Evolutionary conservation across 768 basidiomycete genomes (phyloP).

Genomic region (Gymnopilus dilepis): DNA sequence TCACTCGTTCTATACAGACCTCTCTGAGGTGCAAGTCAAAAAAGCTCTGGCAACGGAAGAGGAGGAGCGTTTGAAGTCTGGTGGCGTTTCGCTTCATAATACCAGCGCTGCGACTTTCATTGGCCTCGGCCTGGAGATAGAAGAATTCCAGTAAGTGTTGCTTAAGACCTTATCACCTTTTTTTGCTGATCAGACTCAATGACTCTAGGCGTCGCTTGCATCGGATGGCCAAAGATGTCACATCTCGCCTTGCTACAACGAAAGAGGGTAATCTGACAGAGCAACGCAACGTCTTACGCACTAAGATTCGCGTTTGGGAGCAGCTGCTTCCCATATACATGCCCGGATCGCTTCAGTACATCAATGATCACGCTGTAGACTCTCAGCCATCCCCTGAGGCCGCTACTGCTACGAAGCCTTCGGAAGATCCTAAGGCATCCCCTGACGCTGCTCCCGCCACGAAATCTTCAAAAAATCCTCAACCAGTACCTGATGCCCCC

Average conservation of each 20-base stretch:
- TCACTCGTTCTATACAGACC: no score
- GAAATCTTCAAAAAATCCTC: no score
- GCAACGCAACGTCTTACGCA: neutral
- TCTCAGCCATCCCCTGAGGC: neutral
- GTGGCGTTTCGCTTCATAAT: neutral
- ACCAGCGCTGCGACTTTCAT: conserved; percentile 17
- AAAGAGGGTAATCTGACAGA: no score
- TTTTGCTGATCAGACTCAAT: no score
- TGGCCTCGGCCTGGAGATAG: conserved; percentile 12
- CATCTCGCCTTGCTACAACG: conserved; percentile 4
- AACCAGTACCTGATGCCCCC: no score
- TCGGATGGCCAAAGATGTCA: conserved; percentile 11
- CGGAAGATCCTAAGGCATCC: no score
- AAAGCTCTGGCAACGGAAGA: conserved; percentile 12
- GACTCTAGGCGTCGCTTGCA: conserved; percentile 11
- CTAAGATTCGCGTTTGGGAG: no score
- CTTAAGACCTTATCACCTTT: neutral
- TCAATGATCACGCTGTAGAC: neutral
- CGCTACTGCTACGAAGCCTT: no score
- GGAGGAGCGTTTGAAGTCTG: neutral
- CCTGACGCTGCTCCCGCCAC: no score
- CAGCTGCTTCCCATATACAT: neutral
- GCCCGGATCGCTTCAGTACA: neutral
- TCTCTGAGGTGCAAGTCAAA: conserved; percentile 6
- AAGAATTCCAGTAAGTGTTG: conserved; percentile 20